Evolutionary conservation across 2,329 filamentous ascomycete genomes (phyloP), one percentile per base, ranked within the genome.

Genomic region (Colletotrichum navitas): DNA sequence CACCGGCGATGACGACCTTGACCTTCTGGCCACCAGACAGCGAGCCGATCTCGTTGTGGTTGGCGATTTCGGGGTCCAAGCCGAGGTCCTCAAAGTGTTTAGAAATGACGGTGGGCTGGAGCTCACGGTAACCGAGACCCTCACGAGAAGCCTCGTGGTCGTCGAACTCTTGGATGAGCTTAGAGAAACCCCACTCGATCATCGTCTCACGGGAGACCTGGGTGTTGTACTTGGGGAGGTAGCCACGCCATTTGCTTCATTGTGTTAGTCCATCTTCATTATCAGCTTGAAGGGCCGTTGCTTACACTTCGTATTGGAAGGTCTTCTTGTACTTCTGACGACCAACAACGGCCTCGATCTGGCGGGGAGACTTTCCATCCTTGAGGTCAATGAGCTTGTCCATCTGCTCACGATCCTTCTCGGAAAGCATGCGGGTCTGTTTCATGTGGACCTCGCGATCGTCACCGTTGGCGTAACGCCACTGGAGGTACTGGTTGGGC

Each of bases 251-350:
- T 89, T 98, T 98, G 55, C 90, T 92, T 73, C n/a, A 49, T 26
- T 0, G n/a, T 26, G 36, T 74, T 51, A 32, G 14, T 24, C 16
- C 63, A 74, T 83, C 83, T 79, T 74, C 45, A 11, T 47, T 12
- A 36, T 51, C 47, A 45, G 29, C 21, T 29, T n/a, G 16, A n/a
- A 43, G 1, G 18, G 24, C n/a, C 24, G 3, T 51, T 49, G 84
- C 89, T 86, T 88, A 92, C 89, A 98, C 90, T 86, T 98, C 95
- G 80, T 98, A 98, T 87, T 98, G 95, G 89, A 97, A 98, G 51
- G 92, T 93, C 90, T 99, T 99, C 91, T 99, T 98, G 86, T 90
- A 98, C 86, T 99, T 99, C 81, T 98, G 95, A 77, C 96, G 93
- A 87, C 96, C 96, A 76, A 99, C 97, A 36, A 99, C 87, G 21